Conservation (phyloP, 2,329 filamentous ascomycete genomes). For the Aspergillus chevalieri region DNA sequence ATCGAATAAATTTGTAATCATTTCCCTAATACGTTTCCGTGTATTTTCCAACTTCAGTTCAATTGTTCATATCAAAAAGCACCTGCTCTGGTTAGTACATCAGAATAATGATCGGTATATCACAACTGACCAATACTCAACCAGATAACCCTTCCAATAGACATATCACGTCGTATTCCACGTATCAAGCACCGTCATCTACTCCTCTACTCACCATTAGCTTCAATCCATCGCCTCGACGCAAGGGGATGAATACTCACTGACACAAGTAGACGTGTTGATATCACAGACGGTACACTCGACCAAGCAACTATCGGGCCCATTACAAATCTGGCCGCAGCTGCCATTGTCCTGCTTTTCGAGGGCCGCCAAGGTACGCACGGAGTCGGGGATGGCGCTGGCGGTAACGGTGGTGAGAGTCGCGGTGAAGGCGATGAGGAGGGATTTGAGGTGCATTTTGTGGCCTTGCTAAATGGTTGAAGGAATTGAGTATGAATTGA, state of each 20-base stretch:
- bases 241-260: neutral
- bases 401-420: neutral
- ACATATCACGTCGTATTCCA: neutral
- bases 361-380: neutral
- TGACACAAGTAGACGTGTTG: neutral
- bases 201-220: too few species aligned
- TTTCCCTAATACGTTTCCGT: too few species aligned
- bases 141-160: too few species aligned
- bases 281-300: constrained; percentile 3
- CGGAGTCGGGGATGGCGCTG: neutral
- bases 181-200: neutral
- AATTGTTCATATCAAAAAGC: too few species aligned
- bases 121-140: too few species aligned
- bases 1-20: too few species aligned
- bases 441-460: neutral
- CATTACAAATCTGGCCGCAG: constrained; percentile 6
- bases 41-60: too few species aligned
- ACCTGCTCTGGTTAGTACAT: too few species aligned
- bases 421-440: neutral
- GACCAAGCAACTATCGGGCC: constrained; percentile 2
- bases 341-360: neutral
- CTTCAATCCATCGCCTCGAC: too few species aligned
- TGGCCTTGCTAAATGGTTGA: neutral
- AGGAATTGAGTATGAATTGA: neutral
- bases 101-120: too few species aligned